phyloP scores from a whole-genome alignment of 768 basidiomycete species.

The Boletus pseudo-olivaceus region DNA sequence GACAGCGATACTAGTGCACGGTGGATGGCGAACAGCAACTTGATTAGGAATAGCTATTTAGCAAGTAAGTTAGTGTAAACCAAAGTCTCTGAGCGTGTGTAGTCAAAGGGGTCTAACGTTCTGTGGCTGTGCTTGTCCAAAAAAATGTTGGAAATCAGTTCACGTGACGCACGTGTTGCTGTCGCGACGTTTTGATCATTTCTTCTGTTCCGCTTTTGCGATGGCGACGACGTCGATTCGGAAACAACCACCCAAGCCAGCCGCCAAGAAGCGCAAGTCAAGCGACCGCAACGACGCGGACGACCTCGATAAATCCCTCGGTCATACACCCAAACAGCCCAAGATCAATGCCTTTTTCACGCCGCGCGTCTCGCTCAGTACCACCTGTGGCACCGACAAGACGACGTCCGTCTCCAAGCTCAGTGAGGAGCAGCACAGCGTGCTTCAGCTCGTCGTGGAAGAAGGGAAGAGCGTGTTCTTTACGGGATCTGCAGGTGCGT shows the following conservation, averaged over 20 bases:
- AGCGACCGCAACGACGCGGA: slow-evolving; percentile 1
- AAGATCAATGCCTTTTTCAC: slow-evolving; percentile 28
- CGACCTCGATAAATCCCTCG: neutral
- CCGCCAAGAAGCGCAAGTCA: slow-evolving; percentile 26
- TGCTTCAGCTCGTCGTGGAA: slow-evolving; percentile 51
- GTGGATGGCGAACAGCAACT: no score
- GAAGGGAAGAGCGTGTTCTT: slow-evolving; percentile 62
- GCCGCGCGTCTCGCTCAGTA: slow-evolving; percentile 26
- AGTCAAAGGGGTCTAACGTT: no score
- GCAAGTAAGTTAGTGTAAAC: no score
- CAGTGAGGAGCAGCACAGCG: slow-evolving; percentile 51
- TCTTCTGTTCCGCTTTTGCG: neutral
- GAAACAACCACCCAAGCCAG: slow-evolving; percentile 10
- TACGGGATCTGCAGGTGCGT: slow-evolving; percentile 63
- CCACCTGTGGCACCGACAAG: slow-evolving; percentile 29
- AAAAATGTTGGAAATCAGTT: slow-evolving; percentile 6
- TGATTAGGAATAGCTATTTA: no score
- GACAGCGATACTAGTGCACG: no score
- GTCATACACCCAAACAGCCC: slow-evolving; percentile 16
- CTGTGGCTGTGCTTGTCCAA: neutral
- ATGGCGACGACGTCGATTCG: slow-evolving; percentile 7
- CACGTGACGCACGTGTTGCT: slow-evolving; percentile 23
- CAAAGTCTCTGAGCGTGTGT: no score
- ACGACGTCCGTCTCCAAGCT: slow-evolving; percentile 38
- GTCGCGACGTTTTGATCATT: slow-evolving; percentile 9